Evolutionary conservation across 2,329 filamentous ascomycete genomes (phyloP).

Genomic region (Cryphonectria radicalis): DNA sequence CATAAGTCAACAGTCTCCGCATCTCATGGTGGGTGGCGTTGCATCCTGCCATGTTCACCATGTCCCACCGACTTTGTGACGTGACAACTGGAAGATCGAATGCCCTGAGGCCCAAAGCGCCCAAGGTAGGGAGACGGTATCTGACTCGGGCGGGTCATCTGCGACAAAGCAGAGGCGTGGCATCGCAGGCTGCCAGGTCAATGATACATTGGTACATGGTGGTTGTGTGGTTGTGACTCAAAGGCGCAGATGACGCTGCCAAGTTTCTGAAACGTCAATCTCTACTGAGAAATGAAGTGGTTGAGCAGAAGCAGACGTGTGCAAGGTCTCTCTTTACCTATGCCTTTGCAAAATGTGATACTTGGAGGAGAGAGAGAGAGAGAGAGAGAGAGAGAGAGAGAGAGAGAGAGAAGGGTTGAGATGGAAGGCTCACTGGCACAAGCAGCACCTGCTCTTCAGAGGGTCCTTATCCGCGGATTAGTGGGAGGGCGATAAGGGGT

Average conservation of each 20-base stretch:
- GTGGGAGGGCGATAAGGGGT: neutral
- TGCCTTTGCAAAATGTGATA: neutral
- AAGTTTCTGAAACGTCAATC: neutral
- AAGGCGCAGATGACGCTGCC: neutral
- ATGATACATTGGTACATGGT: neutral
- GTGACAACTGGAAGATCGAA: conserved; percentile 1
- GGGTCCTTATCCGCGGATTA: neutral
- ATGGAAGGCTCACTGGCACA: neutral
- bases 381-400: neutral
- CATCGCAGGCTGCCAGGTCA: neutral
- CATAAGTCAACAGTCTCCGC: conserved; percentile 2
- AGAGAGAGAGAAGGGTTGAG: neutral
- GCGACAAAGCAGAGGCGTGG: conserved; percentile 8
- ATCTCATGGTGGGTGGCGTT: neutral
- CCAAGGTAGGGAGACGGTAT: neutral
- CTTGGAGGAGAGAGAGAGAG: neutral
- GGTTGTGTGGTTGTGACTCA: neutral
- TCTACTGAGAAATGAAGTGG: neutral
- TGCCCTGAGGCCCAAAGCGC: conserved; percentile 1
- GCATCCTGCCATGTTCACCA: neutral
- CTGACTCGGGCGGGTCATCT: conserved; percentile 8
- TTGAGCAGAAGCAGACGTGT: neutral
- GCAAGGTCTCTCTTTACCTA: neutral
- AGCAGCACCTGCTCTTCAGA: neutral
- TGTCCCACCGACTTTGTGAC: conserved; percentile 10